Conservation (phyloP, 108 stramenopile species). For the Stephanodiscus minutulus region DNA sequence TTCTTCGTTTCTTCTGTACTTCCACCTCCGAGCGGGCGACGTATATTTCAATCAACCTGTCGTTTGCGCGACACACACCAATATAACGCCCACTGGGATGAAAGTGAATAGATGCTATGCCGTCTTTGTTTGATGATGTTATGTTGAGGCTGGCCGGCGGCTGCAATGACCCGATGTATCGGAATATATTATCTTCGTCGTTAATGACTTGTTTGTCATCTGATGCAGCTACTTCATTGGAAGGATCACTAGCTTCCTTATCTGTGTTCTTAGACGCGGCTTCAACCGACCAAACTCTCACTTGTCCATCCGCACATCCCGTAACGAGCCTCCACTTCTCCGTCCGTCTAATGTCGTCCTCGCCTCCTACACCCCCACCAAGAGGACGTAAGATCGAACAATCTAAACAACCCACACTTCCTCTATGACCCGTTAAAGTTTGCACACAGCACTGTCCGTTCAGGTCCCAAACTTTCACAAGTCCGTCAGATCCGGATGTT, state of each 20-base stretch:
- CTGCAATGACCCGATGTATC: constrained; percentile 68
- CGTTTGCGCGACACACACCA: constrained; percentile 70
- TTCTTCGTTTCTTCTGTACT: constrained; percentile 77
- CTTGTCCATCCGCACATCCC: constrained; percentile 88
- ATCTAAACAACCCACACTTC: constrained; percentile 72
- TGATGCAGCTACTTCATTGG: not conserved
- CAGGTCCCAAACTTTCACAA: constrained; percentile 99
- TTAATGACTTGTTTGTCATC: constrained; percentile 9
- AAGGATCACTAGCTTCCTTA: not conserved
- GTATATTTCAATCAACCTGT: constrained; percentile 84
- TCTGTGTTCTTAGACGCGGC: constrained; percentile 10
- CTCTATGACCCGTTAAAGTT: constrained; percentile 92
- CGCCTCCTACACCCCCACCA: constrained; percentile 10
- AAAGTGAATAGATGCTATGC: constrained; percentile 66
- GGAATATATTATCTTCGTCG: constrained; percentile 63
- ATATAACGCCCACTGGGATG: constrained; percentile 79
- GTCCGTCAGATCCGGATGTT: constrained; percentile 90
- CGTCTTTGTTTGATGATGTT: constrained; percentile 53
- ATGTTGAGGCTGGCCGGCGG: constrained; percentile 68
- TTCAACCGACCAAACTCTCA: constrained; percentile 81
- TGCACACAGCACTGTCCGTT: constrained; percentile 94
- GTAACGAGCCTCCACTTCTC: constrained; percentile 77
- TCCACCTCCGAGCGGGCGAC: constrained; percentile 69
- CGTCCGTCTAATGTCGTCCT: constrained; percentile 19
- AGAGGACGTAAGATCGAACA: constrained; percentile 27